phyloP scores from a whole-genome alignment of 169 alveolate genomes.

The Eimeria maxima region DNA sequence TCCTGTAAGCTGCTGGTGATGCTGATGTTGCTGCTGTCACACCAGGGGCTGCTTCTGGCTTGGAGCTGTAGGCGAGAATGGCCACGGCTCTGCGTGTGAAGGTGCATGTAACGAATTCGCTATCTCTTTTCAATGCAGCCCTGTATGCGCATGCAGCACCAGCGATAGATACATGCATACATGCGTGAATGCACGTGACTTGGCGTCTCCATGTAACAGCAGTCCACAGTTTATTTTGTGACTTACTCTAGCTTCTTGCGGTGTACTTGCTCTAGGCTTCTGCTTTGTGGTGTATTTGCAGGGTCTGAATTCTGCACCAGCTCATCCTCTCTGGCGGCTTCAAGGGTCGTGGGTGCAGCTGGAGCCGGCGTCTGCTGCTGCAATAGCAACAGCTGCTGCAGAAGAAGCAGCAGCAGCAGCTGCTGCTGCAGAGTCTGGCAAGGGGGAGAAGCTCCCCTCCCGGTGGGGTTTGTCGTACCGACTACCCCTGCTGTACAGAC shows the following conservation, averaged over 20 bases:
- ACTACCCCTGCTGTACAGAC: constrained; percentile 9
- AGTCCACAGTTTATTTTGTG: no score
- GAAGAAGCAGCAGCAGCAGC: constrained; percentile 19
- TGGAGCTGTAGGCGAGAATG: background rate
- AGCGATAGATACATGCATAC: background rate
- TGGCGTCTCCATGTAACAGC: background rate
- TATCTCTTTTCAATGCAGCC: background rate
- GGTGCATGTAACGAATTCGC: background rate
- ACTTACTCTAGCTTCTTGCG: background rate
- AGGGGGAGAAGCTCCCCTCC: background rate
- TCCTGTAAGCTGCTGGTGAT: background rate
- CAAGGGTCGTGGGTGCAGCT: constrained; percentile 19
- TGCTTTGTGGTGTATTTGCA: background rate
- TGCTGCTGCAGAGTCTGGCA: background rate
- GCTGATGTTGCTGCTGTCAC: background rate
- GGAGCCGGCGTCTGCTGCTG: constrained; percentile 44
- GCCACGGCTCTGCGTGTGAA: background rate
- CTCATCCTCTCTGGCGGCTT: constrained; percentile 42
- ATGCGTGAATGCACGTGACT: background rate
- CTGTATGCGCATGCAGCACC: background rate
- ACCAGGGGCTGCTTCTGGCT: background rate
- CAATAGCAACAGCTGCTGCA: constrained; percentile 21
- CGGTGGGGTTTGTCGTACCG: background rate
- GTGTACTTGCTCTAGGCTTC: background rate
- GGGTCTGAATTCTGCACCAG: background rate